Percentiles rank a stretch among this genome's conserved stretches.
Conservation (phyloP, 164 flowering plant genomes). For the Pachysandra terminalis region DNA sequence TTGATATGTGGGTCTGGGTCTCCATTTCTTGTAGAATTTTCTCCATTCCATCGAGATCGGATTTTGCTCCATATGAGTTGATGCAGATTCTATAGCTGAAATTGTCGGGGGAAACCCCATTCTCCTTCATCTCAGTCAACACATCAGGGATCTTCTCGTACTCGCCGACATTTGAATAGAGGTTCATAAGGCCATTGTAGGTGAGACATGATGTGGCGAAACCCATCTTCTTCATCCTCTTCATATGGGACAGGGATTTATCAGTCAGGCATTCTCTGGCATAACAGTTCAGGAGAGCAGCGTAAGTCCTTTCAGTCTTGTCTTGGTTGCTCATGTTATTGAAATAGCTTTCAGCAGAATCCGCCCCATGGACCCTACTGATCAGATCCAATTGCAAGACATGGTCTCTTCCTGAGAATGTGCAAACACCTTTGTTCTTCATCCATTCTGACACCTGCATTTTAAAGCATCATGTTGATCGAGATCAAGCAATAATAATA, state of each 20-base stretch:
- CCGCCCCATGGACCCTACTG: slow-evolving; percentile 54
- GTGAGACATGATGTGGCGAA: slow-evolving; percentile 41
- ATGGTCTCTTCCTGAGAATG: slow-evolving; percentile 51
- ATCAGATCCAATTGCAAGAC: slow-evolving; percentile 76
- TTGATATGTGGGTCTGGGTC: slow-evolving; percentile 32
- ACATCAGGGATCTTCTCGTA: slow-evolving; percentile 54
- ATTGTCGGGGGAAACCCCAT: slow-evolving; percentile 52
- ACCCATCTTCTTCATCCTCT: slow-evolving; percentile 71
- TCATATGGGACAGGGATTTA: slow-evolving; percentile 45
- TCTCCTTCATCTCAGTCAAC: slow-evolving; percentile 55
- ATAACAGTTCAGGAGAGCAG: slow-evolving; percentile 72
- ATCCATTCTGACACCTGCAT: slow-evolving; percentile 87
- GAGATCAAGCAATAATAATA: too few relatives aligned
- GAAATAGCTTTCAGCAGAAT: slow-evolving; percentile 60
- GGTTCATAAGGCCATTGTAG: slow-evolving; percentile 68
- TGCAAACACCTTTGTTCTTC: slow-evolving; percentile 41
- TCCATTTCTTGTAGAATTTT: slow-evolving; percentile 58
- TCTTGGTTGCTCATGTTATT: slow-evolving; percentile 42
- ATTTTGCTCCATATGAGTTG: slow-evolving; percentile 51
- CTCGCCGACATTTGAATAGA: slow-evolving; percentile 45
- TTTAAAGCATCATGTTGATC: slow-evolving; percentile 8
- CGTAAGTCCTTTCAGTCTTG: slow-evolving; percentile 57
- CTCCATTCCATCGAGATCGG: slow-evolving; percentile 58
- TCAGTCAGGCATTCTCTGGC: slow-evolving; percentile 47
- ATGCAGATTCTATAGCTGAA: slow-evolving; percentile 74